Evolutionary conservation across 2,329 filamentous ascomycete species (phyloP), one percentile per base, ranked within the genome.

Genomic region (Trichoderma koningiopsis): DNA sequence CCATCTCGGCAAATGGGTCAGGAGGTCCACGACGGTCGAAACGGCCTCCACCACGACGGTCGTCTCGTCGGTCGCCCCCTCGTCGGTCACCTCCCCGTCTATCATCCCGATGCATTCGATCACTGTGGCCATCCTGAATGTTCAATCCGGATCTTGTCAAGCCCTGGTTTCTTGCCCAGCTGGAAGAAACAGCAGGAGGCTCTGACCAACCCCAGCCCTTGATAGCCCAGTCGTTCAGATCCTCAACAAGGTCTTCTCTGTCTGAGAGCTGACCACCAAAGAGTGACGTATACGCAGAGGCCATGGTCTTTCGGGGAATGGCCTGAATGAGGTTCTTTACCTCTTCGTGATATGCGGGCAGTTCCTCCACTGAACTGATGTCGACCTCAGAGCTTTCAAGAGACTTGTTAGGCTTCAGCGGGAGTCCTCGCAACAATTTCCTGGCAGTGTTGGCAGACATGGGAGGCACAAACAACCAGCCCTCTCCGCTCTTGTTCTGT

Each of bases 401-500:
- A 0, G 81, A 81, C 5, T 79, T 75, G 72, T 88, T 86, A 7
- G 83, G 83, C 74, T 88, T 79, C 72, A 93, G 83, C 16, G 90
- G 89, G 16, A 94, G 82, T 4, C 84, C 84, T 5, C 79, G 77
- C 65, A 94, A 84, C 59, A 87, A 81, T 11, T 75, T 74, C 56
- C 86, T 83, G 3, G 87, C 82, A 56, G 81, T 77, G 0, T 72
- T 22, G 7, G 85, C 77, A 73, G 92, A 89, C 16, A 83, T 75
- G 13, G 87, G 79, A 1, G 87, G 82, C 1, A 93, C 72, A 58
- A 95, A 78, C 40, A 94, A 78, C 85, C 87, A 93, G 68, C 90
- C 91, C 75, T 92, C 84, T 56, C 92, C 92, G 73, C 88, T 84
- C 78, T 92, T 92, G 71, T 89, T 88, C 33, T 92, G 92, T 75